A percentile compares a stretch with the other conserved stretches of the same genome.
Evolutionary conservation across 139 green algal genomes (phyloP).

Genomic region (Diplosphaera chodatii): DNA sequence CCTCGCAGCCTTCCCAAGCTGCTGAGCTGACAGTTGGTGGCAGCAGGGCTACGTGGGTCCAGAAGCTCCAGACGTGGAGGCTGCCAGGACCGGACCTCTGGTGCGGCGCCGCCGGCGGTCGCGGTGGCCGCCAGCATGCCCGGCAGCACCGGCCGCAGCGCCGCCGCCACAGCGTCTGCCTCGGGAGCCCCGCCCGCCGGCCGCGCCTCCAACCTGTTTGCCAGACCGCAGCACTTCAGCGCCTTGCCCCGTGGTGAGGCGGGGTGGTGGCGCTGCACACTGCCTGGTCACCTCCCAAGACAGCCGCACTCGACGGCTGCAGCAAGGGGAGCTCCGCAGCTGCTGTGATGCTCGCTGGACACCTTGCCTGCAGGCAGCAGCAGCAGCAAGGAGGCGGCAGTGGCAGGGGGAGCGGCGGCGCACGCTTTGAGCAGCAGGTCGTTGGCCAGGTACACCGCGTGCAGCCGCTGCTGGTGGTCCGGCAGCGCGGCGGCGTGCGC

Average conservation of each 20-base stretch:
- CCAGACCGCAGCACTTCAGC: no score
- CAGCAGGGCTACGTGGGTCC: no score
- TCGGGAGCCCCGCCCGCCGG: constrained; percentile 8
- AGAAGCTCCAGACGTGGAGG: no score
- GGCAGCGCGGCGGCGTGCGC: constrained; percentile 6
- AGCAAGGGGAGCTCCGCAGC: neutral
- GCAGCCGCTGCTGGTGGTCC: constrained; percentile 60
- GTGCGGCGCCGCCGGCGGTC: no score
- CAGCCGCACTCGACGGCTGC: no score
- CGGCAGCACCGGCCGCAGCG: constrained; percentile 28
- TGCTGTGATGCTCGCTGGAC: neutral
- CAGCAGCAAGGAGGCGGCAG: no score
- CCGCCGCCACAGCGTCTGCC: constrained; percentile 15
- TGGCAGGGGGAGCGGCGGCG: neutral
- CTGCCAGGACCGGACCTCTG: neutral
- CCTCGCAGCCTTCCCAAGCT: no score
- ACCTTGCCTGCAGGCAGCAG: no score
- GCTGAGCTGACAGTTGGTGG: no score
- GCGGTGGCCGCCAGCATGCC: neutral
- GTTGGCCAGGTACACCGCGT: constrained; percentile 84
- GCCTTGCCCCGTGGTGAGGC: no score
- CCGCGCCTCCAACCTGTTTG: constrained; percentile 11
- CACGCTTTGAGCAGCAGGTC: constrained; percentile 81
- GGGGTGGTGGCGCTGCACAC: no score
- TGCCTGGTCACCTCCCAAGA: no score